Percentiles rank a stretch among this genome's conserved stretches.
phyloP scores from a whole-genome alignment of 176 grass and related monocot genomes.

The Elymus sibiricus region DNA sequence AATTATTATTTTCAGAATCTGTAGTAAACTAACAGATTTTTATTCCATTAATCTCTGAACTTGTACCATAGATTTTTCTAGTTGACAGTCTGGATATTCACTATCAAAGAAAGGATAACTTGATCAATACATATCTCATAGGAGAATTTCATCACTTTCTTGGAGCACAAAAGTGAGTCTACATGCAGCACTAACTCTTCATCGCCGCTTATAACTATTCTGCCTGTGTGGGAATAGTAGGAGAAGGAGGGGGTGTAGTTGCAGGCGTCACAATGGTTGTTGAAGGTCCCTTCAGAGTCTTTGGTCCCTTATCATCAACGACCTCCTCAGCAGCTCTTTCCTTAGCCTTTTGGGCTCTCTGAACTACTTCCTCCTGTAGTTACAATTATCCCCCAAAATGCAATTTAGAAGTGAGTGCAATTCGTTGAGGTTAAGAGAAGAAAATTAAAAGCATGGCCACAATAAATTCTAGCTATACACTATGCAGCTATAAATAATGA shows the following conservation, averaged over 20 bases:
- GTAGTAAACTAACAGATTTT: neutral
- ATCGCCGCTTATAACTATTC: conserved; percentile 37
- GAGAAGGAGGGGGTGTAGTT: conserved; percentile 1
- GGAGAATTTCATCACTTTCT: conserved; percentile 2
- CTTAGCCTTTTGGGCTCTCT: conserved; percentile 91
- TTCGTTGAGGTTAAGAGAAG: neutral
- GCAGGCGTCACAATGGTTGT: conserved; percentile 12
- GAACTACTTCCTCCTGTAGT: conserved; percentile 82
- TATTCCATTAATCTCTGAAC: conserved; percentile 20
- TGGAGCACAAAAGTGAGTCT: conserved; percentile 20
- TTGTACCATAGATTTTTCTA: neutral
- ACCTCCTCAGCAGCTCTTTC: conserved; percentile 76
- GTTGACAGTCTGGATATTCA: conserved; percentile 4
- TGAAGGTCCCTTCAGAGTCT: conserved; percentile 36
- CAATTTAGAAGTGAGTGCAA: neutral
- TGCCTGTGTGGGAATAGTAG: conserved; percentile 35
- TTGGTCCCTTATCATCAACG: conserved; percentile 40
- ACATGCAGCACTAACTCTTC: conserved; percentile 32
- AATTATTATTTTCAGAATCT: neutral
- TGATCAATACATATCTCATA: conserved; percentile 17
- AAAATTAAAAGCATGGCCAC: neutral
- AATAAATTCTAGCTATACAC: neutral
- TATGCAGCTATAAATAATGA: neutral
- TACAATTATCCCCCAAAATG: neutral
- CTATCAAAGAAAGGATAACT: conserved; percentile 4